Percentiles rank a stretch among this genome's conserved stretches.
These are phyloP conservation scores for Hymenoscyphus fraxineus DNA, from an alignment of 2,329 filamentous ascomycete genomes.

Conservation along the genomic window DNA sequence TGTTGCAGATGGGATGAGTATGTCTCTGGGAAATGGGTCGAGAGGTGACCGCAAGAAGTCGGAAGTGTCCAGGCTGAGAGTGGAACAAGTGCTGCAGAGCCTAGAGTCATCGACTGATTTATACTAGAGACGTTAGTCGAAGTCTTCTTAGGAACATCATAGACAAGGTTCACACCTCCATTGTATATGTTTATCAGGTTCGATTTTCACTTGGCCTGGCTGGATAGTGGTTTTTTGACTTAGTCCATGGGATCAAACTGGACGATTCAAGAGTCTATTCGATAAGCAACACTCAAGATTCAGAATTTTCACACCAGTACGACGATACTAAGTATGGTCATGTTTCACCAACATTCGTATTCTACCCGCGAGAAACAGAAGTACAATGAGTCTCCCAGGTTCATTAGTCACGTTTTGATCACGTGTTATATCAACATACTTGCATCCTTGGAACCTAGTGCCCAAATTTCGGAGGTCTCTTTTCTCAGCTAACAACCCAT, in stretches of 20 bases:
- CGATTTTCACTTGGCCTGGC: too few species aligned
- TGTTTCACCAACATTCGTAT: too few species aligned
- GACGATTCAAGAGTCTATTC: too few species aligned
- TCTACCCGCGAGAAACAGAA: too few species aligned
- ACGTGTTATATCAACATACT: not conserved
- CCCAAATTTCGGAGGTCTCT: not conserved
- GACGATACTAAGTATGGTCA: too few species aligned
- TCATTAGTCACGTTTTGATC: not conserved
- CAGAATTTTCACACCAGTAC: too few species aligned
- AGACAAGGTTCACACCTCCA: not conserved
- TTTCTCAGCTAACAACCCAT: not conserved
- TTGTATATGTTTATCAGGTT: not conserved
- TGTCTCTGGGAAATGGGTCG: not conserved
- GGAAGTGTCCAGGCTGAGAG: not conserved
- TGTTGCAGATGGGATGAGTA: too few species aligned
- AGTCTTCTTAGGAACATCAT: not conserved
- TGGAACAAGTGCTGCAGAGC: not conserved
- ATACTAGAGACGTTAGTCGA: not conserved
- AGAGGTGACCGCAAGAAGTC: not conserved
- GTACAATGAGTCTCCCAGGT: too few species aligned
- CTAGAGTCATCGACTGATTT: not conserved
- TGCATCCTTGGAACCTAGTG: not conserved
- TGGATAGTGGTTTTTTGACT: too few species aligned
- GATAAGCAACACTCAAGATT: too few species aligned
- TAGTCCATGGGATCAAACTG: too few species aligned